A percentile compares a stretch with the other conserved stretches of the same genome.
phyloP scores from a whole-genome alignment of 192 early-diverging fungal species.

The Backusella psychrophila region DNA sequence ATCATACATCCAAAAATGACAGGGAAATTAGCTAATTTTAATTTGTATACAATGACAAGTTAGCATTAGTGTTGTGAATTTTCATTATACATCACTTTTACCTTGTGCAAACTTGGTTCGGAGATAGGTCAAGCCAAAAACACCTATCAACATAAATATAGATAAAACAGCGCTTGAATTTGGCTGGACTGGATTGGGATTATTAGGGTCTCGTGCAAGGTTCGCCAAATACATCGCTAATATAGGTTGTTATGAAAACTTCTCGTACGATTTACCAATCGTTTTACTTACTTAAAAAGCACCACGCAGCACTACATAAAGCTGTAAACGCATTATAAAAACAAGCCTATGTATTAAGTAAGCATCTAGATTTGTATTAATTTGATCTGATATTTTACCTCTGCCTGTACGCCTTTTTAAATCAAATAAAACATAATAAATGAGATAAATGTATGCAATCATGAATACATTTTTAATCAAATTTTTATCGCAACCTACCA shows the following conservation, averaged over 20 bases:
- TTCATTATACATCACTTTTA: neutral
- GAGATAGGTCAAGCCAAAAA: conserved; percentile 23
- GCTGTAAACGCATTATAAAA: conserved; percentile 7
- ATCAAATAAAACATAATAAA: neutral
- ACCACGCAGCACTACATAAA: conserved; percentile 12
- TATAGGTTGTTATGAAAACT: neutral
- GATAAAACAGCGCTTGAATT: conserved; percentile 15
- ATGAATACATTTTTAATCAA: neutral
- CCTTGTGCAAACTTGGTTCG: conserved; percentile 24
- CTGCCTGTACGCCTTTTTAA: conserved; percentile 20
- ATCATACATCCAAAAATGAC: conserved; percentile 26
- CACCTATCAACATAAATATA: conserved; percentile 27
- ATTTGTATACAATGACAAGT: neutral
- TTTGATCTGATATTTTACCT: conserved; percentile 10
- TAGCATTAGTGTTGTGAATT: neutral
- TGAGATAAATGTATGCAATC: neutral
- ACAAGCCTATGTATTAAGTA: neutral
- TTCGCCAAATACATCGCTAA: conserved; percentile 28
- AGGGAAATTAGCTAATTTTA: conserved; percentile 26
- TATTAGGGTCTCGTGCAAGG: conserved; percentile 16
- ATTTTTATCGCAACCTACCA: neutral
- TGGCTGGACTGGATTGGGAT: conserved; percentile 17
- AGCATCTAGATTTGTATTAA: neutral
- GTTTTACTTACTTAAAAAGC: conserved; percentile 20
- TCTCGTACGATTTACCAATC: neutral